Evolutionary conservation across 352 stramenopile species (phyloP).

Genomic region (Pilasporangium apinafurcum): DNA sequence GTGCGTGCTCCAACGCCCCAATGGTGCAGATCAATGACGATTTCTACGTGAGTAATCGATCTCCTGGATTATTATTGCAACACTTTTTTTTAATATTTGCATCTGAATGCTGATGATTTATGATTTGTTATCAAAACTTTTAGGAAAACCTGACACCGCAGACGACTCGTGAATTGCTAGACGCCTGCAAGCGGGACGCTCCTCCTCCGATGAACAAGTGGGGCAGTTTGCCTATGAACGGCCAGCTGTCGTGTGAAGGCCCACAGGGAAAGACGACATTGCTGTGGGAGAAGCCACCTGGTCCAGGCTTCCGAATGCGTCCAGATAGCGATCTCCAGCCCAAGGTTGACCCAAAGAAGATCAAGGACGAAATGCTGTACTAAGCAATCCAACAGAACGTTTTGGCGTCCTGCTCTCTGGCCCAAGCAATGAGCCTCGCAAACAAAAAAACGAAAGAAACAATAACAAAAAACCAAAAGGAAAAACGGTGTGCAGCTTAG

Average conservation of each 20-base stretch:
- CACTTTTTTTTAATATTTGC: conserved; percentile 8
- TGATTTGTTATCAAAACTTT: conserved; percentile 5
- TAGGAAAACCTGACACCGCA: conserved; percentile 98
- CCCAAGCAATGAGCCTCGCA: no score
- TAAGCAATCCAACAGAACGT: conserved; percentile 23
- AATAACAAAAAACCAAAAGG: no score
- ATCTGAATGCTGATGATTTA: conserved; percentile 6
- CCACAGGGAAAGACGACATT: conserved; percentile 95
- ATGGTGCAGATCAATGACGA: conserved; percentile 99
- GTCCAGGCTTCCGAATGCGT: conserved; percentile 88
- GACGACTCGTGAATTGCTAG: conserved; percentile 95
- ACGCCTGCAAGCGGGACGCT: conserved; percentile 93
- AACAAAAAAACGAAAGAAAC: conserved; percentile 5
- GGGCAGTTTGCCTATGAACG: conserved; percentile 99
- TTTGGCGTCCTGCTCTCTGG: no score
- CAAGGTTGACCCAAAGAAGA: conserved; percentile 92
- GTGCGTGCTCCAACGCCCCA: conserved; percentile 98
- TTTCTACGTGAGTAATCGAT: conserved; percentile 70
- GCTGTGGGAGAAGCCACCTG: conserved; percentile 76
- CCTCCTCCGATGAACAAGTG: conserved; percentile 96
- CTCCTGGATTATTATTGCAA: not conserved
- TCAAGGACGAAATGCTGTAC: conserved; percentile 89
- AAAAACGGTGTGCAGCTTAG: no score
- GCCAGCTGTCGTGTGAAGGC: conserved; percentile 97
- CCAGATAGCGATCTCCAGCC: conserved; percentile 88